These are phyloP conservation scores for Rhododendron ovatum DNA, from an alignment of 148 eudicot genomes.

Conservation along the genomic window DNA sequence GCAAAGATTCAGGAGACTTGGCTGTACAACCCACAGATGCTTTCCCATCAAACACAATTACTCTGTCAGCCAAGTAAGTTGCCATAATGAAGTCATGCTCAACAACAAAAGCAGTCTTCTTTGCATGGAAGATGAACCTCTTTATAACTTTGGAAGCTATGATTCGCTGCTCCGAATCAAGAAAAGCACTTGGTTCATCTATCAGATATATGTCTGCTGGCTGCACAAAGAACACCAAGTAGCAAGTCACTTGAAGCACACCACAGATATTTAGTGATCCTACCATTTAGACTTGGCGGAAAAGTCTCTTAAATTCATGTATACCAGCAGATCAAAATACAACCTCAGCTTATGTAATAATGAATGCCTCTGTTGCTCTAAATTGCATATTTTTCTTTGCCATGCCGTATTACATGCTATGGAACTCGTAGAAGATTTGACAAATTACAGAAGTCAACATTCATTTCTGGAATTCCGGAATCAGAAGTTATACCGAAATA, in stretches of 20 bases:
- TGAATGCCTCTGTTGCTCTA: not conserved
- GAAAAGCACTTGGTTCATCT: constrained; percentile 97
- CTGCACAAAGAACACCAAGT: constrained; percentile 34
- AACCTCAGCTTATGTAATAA: not conserved
- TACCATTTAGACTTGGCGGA: not conserved
- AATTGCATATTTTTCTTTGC: not conserved
- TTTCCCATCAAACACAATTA: constrained; percentile 79
- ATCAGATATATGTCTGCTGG: constrained; percentile 95
- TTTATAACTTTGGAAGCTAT: constrained; percentile 96
- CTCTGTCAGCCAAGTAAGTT: constrained; percentile 89
- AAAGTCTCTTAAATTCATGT: not conserved
- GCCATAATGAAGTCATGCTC: constrained; percentile 99
- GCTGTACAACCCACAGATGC: constrained; percentile 88
- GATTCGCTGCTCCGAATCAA: constrained; percentile 97
- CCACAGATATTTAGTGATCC: not conserved
- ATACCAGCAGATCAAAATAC: not conserved
- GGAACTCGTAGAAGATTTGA: not conserved
- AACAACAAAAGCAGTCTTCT: constrained; percentile 94
- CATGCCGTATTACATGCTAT: not conserved
- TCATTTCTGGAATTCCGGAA: not conserved
- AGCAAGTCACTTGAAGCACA: constrained; percentile 7
- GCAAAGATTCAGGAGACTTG: constrained; percentile 80
- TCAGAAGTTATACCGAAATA: not conserved
- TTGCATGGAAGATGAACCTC: constrained; percentile 89
- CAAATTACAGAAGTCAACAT: not conserved